Evolutionary conservation across 257 asterid genomes (phyloP), one percentile per base, ranked within the genome.

Genomic region (Lantana camara): DNA sequence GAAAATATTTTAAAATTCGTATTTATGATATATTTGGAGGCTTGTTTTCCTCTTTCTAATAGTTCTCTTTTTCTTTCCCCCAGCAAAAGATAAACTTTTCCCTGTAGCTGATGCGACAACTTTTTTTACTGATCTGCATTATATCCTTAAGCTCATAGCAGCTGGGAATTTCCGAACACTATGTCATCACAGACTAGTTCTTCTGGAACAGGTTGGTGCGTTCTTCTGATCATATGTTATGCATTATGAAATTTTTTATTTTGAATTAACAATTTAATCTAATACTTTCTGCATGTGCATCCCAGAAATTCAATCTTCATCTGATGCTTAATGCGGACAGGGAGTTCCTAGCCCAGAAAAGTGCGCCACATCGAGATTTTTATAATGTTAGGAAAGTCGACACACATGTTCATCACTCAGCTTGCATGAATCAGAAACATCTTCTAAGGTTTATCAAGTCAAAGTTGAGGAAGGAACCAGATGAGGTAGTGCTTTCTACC

Each of bases 341-440:
- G 70, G 99, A 93, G 64, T 93, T 93, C 79, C 87, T 93, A 67
- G 99, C 99, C 62, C 99, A 93, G 73, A 93, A 93, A 77, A 90
- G 97, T 79, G 99, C 99, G 22, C 99, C 99, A 27, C 97, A 90
- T 81, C 88, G 99, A 61, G 99, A 93, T 82, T 93, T 93, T 68
- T 93, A 93, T 78, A 93, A 93, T 64, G 97, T 93, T 69, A 83
- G 99, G 76, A 93, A 93, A 75, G 99, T 93, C 11, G 99, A 93
- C 75, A 93, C 99, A 19, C 99, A 93, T 70, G 96, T 93, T 69
- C 99, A 93, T 77, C 99, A 93, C 81, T 93, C 99, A 17, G 99
- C 99, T 49, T 93, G 99, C 82, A 93, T 93, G 99, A 93, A 93
- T 80, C 99, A 93, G 80, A 93, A 93, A 73, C 99, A 93, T 79